Evolutionary conservation across 768 basidiomycete genomes (phyloP).

Genomic region (Suillus lakei): DNA sequence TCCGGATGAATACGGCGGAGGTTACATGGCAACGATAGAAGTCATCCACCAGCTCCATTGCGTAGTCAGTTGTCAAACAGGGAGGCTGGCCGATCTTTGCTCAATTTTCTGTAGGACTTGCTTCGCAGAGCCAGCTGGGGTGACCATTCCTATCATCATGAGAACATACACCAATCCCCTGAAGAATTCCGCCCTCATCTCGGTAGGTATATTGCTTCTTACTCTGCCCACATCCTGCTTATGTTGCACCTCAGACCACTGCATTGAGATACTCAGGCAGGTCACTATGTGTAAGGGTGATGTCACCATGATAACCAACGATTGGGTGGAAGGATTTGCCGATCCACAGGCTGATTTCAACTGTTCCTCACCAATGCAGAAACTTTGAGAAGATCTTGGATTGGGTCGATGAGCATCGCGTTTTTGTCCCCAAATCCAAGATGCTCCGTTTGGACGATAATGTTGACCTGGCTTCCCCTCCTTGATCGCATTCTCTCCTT

Average conservation of each 20-base stretch:
- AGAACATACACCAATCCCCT: neutral
- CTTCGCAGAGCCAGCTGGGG: conserved; percentile 14
- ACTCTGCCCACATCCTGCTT: neutral
- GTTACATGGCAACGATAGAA: conserved; percentile 17
- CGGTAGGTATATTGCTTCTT: conserved; percentile 4
- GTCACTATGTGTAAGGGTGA: conserved; percentile 15
- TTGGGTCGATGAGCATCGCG: conserved; percentile 2
- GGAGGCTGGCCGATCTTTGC: neutral
- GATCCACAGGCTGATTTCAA: neutral
- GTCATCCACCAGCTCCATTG: conserved; percentile 17
- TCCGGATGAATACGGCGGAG: conserved; percentile 17
- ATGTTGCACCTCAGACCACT: conserved; percentile 8
- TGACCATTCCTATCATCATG: conserved; percentile 9
- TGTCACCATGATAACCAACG: conserved; percentile 11
- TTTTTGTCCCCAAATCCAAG: neutral
- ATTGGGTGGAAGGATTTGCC: conserved; percentile 10
- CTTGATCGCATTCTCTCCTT: neutral
- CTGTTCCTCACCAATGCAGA: neutral
- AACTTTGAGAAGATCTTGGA: neutral
- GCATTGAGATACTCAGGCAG: conserved; percentile 16
- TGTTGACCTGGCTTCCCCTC: neutral
- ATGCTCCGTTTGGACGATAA: neutral
- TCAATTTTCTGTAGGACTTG: conserved; percentile 7
- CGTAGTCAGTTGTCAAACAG: conserved; percentile 6
- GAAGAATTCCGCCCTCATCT: conserved; percentile 5